Conservation (phyloP, 306 rosid species). For the Aeschynomene evenia region DNA sequence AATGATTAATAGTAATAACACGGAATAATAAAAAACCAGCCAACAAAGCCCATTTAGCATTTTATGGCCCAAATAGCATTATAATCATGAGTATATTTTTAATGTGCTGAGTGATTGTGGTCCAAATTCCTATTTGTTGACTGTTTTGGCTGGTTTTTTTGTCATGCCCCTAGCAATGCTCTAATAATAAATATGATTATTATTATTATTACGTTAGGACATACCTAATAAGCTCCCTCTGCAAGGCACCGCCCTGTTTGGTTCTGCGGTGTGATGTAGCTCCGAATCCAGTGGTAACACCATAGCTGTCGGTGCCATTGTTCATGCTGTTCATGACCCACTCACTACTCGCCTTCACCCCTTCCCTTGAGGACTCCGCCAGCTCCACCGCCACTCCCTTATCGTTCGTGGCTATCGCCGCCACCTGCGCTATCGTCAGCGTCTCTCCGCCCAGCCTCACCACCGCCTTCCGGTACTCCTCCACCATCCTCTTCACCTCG, state of each 20-base stretch:
- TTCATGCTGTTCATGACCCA: constrained; percentile 88
- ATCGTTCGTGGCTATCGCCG: constrained; percentile 59
- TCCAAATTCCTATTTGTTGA: no score
- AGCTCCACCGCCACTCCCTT: constrained; percentile 56
- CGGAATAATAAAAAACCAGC: no score
- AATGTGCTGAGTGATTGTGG: no score
- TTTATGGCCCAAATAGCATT: no score
- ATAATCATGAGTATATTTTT: no score
- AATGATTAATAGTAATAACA: no score
- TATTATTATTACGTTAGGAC: no score
- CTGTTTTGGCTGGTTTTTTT: no score
- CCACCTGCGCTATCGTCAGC: constrained; percentile 77
- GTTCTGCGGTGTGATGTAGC: constrained; percentile 87
- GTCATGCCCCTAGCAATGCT: no score
- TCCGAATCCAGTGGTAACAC: constrained; percentile 95
- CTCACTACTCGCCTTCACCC: constrained; percentile 88
- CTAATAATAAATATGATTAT: no score
- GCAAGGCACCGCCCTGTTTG: constrained; percentile 90
- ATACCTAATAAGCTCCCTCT: constrained; percentile 80
- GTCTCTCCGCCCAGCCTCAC: constrained; percentile 68
- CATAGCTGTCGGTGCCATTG: constrained; percentile 80
- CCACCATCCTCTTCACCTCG: constrained; percentile 92
- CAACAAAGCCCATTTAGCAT: no score
- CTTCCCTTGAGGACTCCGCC: constrained; percentile 59
- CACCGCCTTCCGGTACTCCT: constrained; percentile 58